Evolutionary conservation across 192 early-diverging fungal genomes (phyloP).

Genomic region (Fimicolochytrium jonesii): DNA sequence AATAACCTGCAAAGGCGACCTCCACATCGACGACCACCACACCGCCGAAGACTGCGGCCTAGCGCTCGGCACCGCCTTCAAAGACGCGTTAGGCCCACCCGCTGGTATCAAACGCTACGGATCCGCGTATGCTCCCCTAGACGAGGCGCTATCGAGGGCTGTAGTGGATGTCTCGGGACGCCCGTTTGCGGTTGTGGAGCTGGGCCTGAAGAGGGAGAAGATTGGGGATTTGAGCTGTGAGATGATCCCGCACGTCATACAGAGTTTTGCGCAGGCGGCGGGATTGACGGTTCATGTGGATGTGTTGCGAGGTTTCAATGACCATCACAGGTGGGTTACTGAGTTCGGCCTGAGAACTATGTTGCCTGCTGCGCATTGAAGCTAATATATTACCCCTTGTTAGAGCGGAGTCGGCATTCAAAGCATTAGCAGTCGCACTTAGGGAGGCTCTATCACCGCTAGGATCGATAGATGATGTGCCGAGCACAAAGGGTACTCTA

Average conservation of each 20-base stretch:
- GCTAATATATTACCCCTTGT: neutral
- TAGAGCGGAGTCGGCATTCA: slow-evolving; percentile 94
- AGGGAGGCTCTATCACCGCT: slow-evolving; percentile 80
- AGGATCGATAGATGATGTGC: slow-evolving; percentile 80
- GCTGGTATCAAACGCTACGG: slow-evolving; percentile 93
- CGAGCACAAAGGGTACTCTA: slow-evolving; percentile 88
- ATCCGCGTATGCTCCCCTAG: slow-evolving; percentile 90
- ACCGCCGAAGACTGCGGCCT: slow-evolving; percentile 95
- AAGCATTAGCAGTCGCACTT: slow-evolving; percentile 93
- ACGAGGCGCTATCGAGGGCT: slow-evolving; percentile 91
- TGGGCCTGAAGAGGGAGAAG: slow-evolving; percentile 88
- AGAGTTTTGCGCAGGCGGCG: slow-evolving; percentile 85
- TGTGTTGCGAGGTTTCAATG: slow-evolving; percentile 89
- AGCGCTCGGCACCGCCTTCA: slow-evolving; percentile 89
- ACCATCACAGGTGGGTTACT: slow-evolving; percentile 90
- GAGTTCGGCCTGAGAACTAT: neutral
- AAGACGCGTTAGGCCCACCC: slow-evolving; percentile 84
- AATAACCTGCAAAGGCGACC: slow-evolving; percentile 83
- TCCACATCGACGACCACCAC: slow-evolving; percentile 98
- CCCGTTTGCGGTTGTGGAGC: slow-evolving; percentile 73
- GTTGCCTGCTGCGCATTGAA: neutral
- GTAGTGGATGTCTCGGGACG: slow-evolving; percentile 98
- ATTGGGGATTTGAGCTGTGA: slow-evolving; percentile 88
- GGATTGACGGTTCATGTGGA: slow-evolving; percentile 97
- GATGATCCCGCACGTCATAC: slow-evolving; percentile 97